Evolutionary conservation across 306 rosid species (phyloP), one percentile per base, ranked within the genome.

Genomic region (Arachis stenosperma): DNA sequence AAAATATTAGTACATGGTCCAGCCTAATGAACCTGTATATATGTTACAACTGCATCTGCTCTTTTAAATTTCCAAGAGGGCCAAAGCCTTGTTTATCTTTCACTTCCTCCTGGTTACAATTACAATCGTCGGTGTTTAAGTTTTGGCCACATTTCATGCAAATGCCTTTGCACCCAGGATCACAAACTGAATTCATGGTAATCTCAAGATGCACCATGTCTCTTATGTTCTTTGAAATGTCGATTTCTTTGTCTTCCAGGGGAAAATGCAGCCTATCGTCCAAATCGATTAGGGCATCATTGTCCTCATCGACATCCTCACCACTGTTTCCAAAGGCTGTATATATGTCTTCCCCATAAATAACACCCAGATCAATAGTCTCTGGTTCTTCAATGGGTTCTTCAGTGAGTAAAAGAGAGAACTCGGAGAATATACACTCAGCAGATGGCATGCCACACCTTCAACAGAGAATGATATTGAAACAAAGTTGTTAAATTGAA

Each of bases 171-270:
- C 97, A 94, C 44, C 75, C 80, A 12, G 91, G 75, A 70, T 83
- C 86, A 71, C 98, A 94, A 14, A 84, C 58, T 30, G 90, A 92
- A 70, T 78, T 71, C 69, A 91, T 76, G 61, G 87, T 86, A 66
- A 91, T 94, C 78, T 94, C 95, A 75, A 94, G 81, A 84, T 91
- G 97, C 82, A 94, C 82, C 63, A 76, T 75, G 85, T 94, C 98
- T 81, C 96, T 88, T 64, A 91, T 81, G 86, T 89, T 80, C 84
- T 94, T 94, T 58, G 98, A 94, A 84, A 94, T 89, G 78, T 91
- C 97, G 74, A 91, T 86, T 65, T 85, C 89, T 81, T 83, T 91
- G 69, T 81, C 85, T 47, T 51, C 88, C 0, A 75, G 83, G 33
- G 96, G 96, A 71, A 94, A 94, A 74, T 91, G 81, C 29, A 94